These are phyloP conservation scores for Mycena sp. DNA, from an alignment of 1,284 basidiomycete genomes.

Conservation along the genomic window DNA sequence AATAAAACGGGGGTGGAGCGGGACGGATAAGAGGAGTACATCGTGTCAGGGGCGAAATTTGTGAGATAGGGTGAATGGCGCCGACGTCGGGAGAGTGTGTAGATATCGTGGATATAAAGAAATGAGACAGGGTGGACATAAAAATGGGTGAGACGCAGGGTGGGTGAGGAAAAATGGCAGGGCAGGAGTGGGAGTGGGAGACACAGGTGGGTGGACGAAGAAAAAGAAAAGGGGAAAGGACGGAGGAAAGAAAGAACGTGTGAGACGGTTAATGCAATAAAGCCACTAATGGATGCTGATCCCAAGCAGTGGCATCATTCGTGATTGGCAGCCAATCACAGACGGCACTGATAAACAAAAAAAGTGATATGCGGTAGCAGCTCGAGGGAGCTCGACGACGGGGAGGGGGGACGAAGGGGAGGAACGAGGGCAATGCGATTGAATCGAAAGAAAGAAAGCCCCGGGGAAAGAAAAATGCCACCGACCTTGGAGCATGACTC, in stretches of 20 bases:
- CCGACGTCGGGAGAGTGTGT: background rate
- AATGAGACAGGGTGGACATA: background rate
- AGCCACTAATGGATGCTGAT: conserved; percentile 8
- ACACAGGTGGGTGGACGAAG: conserved; percentile 4
- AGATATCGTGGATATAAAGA: no score
- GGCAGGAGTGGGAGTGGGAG: background rate
- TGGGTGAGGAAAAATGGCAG: background rate
- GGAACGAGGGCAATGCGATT: no score
- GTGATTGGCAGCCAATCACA: conserved; percentile 17
- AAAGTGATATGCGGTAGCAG: conserved; percentile 8
- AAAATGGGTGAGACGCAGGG: background rate
- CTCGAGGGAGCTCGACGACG: background rate
- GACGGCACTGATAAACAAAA: background rate
- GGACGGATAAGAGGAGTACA: background rate
- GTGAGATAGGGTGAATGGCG: background rate
- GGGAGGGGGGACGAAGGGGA: background rate
- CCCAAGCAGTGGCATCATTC: conserved; percentile 3
- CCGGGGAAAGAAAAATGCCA: background rate
- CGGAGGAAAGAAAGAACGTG: background rate
- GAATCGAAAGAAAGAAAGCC: background rate
- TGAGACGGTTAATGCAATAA: background rate
- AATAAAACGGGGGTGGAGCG: no score
- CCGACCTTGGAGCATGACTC: conserved; percentile 90
- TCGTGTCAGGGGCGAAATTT: background rate
- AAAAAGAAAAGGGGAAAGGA: conserved; percentile 1